Conservation (phyloP, 2,329 filamentous ascomycete species). For the Madurella fahalii region DNA sequence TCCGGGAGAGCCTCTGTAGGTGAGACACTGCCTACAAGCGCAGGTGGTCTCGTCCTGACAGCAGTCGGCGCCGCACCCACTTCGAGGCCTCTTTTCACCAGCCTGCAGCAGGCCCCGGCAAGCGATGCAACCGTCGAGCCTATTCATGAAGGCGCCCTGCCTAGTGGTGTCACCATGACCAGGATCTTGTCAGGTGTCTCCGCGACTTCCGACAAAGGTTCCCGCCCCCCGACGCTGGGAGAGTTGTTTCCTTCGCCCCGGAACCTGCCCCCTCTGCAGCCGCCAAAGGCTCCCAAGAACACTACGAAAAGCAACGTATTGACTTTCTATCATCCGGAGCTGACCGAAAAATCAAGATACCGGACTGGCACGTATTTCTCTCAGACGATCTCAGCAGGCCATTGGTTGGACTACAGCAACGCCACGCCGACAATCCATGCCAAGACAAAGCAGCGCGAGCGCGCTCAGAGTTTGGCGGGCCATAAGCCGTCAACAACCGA, state of each 20-base stretch:
- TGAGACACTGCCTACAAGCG: conserved; percentile 36
- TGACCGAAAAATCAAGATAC: conserved; percentile 50
- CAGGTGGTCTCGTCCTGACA: conserved; percentile 63
- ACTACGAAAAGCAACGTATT: conserved; percentile 55
- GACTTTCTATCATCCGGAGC: conserved; percentile 36
- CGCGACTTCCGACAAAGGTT: conserved; percentile 41
- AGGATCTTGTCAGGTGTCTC: conserved; percentile 52
- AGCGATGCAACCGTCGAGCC: conserved; percentile 34
- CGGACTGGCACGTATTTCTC: conserved; percentile 60
- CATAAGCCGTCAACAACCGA: conserved; percentile 54
- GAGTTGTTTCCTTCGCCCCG: conserved; percentile 69
- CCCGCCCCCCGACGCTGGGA: conserved; percentile 61
- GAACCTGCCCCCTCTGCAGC: conserved; percentile 60
- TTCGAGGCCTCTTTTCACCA: conserved; percentile 79
- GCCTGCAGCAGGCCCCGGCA: conserved; percentile 49
- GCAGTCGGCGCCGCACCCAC: conserved; percentile 71
- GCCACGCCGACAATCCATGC: conserved; percentile 52
- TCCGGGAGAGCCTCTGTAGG: conserved; percentile 36
- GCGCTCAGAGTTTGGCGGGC: conserved; percentile 63
- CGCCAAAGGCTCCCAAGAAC: conserved; percentile 67
- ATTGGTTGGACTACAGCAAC: conserved; percentile 68
- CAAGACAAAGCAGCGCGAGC: conserved; percentile 64
- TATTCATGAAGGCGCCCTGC: conserved; percentile 63
- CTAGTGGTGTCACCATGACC: conserved; percentile 68
- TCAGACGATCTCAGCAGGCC: conserved; percentile 61